Evolutionary conservation across 1,284 basidiomycete genomes (phyloP).

Genomic region (Austroboletus niveus): DNA sequence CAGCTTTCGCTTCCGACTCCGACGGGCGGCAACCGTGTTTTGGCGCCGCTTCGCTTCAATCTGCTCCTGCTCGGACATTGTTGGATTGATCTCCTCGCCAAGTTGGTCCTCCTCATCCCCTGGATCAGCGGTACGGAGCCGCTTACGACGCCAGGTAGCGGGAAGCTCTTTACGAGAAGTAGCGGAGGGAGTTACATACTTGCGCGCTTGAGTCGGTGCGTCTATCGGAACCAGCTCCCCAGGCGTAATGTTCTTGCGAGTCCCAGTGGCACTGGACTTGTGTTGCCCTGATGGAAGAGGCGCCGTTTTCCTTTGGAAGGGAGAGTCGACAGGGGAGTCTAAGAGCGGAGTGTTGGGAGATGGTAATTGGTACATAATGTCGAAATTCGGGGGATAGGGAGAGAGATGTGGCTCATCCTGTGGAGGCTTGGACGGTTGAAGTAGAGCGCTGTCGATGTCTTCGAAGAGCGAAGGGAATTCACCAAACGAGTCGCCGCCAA

Average conservation of each 20-base stretch:
- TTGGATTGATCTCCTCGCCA: conserved; percentile 48
- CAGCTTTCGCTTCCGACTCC: conserved; percentile 73
- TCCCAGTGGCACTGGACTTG: conserved; percentile 43
- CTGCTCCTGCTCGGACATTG: conserved; percentile 52
- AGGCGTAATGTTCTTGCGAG: conserved; percentile 52
- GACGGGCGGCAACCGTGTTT: conserved; percentile 78
- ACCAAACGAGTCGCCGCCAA: conserved; percentile 37
- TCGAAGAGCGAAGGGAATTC: conserved; percentile 26
- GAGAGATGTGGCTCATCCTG: conserved; percentile 9
- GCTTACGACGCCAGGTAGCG: conserved; percentile 54
- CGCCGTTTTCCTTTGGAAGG: conserved; percentile 21
- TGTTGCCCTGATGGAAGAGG: conserved; percentile 26
- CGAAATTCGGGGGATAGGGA: conserved; percentile 31
- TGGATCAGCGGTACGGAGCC: conserved; percentile 49
- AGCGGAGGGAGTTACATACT: conserved; percentile 52
- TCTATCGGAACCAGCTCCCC: conserved; percentile 51
- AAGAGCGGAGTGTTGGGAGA: conserved; percentile 45
- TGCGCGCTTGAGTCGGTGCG: conserved; percentile 57
- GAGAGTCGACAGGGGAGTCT: conserved; percentile 40
- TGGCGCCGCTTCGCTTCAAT: conserved; percentile 77
- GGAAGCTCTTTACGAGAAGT: conserved; percentile 62
- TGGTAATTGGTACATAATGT: conserved; percentile 40
- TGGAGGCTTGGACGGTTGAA: conserved; percentile 15
- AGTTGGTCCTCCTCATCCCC: conserved; percentile 49
- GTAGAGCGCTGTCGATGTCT: conserved; percentile 8